Evolutionary conservation across 306 rosid genomes (phyloP), one percentile per base, ranked within the genome.

Genomic region (Oxytropis ochrocephala): DNA sequence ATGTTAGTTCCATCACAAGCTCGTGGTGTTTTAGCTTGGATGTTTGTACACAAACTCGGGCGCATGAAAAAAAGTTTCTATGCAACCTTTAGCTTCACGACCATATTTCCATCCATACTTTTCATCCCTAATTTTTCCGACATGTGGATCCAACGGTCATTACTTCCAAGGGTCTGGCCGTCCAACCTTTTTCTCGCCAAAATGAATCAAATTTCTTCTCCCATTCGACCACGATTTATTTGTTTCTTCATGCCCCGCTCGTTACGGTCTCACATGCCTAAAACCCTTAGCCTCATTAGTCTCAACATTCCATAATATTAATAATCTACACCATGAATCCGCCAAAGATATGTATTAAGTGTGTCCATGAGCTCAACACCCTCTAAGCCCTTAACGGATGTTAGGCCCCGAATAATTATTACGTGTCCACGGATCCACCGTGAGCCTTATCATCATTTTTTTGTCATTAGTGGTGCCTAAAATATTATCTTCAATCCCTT

Each of bases 31-130:
- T 95, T 76, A 95, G 78, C 80, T 95, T 95, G 91, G 87, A 83
- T 95, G 99, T 72, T 95, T 95, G 74, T 88, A 87, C 66, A 95
- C 99, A 85, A 87, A 95, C 71, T 95, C 99, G 56, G 97, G 69
- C 5, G 97, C 99, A 77, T 95, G 99, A n/a, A n/a, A 72, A 95
- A 95, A 73, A 95, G 96, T 84, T 95, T 95, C n/a, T 17, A 97
- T 95, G 88, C 99, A 95, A 36, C 99, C 88, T 88, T 91, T 95
- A 39, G 99, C 99, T 80, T 97, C 99, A 75, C 99, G 91, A 47
- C 99, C 99, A 89, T 95, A 95, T 78, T 95, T 95, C 99, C 99
- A 95, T 39, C 99, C 99, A 84, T 94, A 94, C 75, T 94, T 94
- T 64, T 94, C 99, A 89, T 95, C 99, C 81, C 99, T 89, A 49